Conservation (phyloP, 257 asterid species). For the Fraxinus quadrangulata region DNA sequence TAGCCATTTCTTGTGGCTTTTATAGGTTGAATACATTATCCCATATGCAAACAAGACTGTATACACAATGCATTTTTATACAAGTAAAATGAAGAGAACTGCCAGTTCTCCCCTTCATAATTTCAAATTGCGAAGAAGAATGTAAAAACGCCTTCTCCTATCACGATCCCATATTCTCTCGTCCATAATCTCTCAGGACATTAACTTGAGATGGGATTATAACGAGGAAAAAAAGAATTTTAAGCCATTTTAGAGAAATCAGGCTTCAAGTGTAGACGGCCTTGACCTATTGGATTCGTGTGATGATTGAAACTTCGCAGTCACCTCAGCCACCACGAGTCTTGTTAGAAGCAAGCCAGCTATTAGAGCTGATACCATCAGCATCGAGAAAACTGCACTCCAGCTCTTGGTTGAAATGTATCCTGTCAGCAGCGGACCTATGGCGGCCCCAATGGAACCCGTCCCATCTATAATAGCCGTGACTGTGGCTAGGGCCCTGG, state of each 20-base stretch:
- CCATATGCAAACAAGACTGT: conserved; percentile 23
- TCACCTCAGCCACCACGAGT: conserved; percentile 85
- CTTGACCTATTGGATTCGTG: conserved; percentile 24
- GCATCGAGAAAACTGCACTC: conserved; percentile 87
- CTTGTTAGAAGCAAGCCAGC: conserved; percentile 84
- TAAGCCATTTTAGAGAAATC: conserved; percentile 24
- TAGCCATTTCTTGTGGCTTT: conserved; percentile 17
- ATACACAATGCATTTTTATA: conserved; percentile 17
- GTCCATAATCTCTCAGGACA: not conserved
- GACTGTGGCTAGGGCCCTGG: conserved; percentile 89
- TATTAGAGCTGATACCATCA: conserved; percentile 79
- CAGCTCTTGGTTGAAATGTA: conserved; percentile 87
- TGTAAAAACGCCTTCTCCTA: conserved; percentile 25
- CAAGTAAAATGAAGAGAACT: not conserved
- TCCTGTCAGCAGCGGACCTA: conserved; percentile 90
- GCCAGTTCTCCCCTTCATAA: conserved; percentile 13
- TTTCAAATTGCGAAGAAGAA: conserved; percentile 2
- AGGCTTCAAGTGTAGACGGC: conserved; percentile 50
- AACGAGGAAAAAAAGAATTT: not conserved
- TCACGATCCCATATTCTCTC: not conserved
- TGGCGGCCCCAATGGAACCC: conserved; percentile 95
- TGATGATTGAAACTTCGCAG: conserved; percentile 49
- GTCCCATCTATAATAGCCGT: conserved; percentile 97
- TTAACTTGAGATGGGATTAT: not conserved
- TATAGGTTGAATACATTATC: conserved; percentile 1